Percentiles rank a stretch among this genome's conserved stretches.
phyloP scores from a whole-genome alignment of 1,284 basidiomycete species.

The Moesziomyces aphidis region DNA sequence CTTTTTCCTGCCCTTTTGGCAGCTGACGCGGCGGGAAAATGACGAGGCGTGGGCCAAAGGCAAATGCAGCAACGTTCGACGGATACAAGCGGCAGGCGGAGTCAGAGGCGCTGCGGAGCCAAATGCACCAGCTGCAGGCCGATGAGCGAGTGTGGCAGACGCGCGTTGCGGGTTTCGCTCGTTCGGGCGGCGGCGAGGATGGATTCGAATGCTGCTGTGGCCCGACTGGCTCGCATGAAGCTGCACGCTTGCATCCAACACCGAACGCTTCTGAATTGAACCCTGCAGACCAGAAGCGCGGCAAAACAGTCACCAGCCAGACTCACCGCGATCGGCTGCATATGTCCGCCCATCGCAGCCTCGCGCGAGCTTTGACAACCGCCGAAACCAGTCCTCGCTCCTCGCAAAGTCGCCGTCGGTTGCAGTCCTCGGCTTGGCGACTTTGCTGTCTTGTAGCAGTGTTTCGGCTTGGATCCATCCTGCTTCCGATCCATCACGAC shows the following conservation, averaged over 20 bases:
- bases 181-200: background rate
- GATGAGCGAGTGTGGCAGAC: no score
- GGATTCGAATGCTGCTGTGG: constrained; percentile 2
- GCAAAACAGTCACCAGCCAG: background rate
- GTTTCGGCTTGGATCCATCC: background rate
- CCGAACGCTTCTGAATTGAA: constrained; percentile 27
- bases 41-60: no score
- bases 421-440: background rate
- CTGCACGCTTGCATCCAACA: constrained; percentile 29
- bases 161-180: background rate
- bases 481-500: background rate
- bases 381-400: no score
- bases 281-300: constrained; percentile 6
- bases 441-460: background rate
- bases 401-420: background rate
- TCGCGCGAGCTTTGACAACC: background rate
- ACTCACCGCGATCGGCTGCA: constrained; percentile 5
- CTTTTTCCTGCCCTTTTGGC: background rate
- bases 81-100: no score
- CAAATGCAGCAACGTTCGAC: no score
- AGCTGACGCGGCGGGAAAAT: no score
- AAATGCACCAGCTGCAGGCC: constrained; percentile 1
- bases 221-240: constrained; percentile 4
- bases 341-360: background rate
- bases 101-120: background rate